phyloP scores from a whole-genome alignment of 106 monocot species.

The Posidonia australis region DNA sequence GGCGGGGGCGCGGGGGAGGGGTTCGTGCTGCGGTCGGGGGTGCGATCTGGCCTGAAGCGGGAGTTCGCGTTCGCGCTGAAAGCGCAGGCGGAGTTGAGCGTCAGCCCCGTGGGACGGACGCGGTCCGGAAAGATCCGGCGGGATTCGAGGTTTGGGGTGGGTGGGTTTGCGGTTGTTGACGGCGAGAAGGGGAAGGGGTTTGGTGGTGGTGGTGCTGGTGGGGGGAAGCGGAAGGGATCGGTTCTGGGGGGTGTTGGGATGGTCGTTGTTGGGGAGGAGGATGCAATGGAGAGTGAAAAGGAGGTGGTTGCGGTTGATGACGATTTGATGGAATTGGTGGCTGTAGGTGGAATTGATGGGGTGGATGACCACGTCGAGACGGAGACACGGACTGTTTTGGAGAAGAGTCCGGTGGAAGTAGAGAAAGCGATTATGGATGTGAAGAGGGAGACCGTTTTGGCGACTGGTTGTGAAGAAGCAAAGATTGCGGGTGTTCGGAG shows the following conservation, averaged over 20 bases:
- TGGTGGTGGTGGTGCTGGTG: neutral
- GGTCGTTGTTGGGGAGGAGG: neutral
- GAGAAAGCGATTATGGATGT: neutral
- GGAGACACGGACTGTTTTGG: neutral
- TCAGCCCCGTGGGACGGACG: slow-evolving; percentile 22
- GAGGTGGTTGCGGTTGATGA: neutral
- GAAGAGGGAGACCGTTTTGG: neutral
- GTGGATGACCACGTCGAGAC: too few species aligned
- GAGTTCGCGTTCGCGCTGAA: slow-evolving; percentile 78
- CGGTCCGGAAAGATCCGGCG: slow-evolving; percentile 17
- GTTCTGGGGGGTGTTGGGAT: neutral
- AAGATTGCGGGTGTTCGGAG: neutral
- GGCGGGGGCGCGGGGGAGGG: neutral
- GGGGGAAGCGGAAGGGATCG: neutral
- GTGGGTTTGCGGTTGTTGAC: neutral
- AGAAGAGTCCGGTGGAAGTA: neutral
- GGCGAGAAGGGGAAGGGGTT: too few species aligned
- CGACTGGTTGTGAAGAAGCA: neutral
- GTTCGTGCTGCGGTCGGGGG: slow-evolving; percentile 26
- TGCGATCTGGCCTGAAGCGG: slow-evolving; percentile 67
- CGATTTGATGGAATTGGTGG: neutral
- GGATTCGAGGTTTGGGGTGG: neutral
- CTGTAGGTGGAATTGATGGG: neutral
- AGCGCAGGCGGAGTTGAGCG: slow-evolving; percentile 44
- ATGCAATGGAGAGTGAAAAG: neutral